Evolutionary conservation across 2,329 filamentous ascomycete species (phyloP).

Genomic region (Ophiostoma ulmi): DNA sequence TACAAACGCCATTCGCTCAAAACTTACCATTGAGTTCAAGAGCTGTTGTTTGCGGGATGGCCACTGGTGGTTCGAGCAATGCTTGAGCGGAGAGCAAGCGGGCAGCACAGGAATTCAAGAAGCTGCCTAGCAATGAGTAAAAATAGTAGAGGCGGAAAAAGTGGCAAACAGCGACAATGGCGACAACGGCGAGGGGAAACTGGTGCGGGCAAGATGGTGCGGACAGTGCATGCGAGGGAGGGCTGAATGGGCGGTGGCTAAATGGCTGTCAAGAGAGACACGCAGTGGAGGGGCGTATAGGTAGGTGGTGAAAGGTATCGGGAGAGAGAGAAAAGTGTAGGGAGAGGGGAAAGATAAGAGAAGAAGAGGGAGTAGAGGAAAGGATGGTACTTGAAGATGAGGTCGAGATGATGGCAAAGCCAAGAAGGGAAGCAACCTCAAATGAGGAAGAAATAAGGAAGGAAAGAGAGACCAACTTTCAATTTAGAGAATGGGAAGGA

Average conservation of each 20-base stretch:
- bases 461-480: neutral
- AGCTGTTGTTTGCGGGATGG: neutral
- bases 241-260: constrained; percentile 10
- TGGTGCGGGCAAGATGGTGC: constrained; percentile 4
- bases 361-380: neutral
- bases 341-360: neutral
- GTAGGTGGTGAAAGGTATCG: neutral
- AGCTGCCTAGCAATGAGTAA: neutral
- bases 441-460: neutral
- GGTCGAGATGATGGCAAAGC: neutral
- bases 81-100: neutral
- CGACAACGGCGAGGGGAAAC: neutral
- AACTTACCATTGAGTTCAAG: neutral
- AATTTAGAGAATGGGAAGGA: neutral
- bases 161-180: neutral
- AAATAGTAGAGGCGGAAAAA: neutral
- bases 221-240: constrained; percentile 8
- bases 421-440: neutral
- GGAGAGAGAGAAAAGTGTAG: neutral
- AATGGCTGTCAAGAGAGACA: neutral
- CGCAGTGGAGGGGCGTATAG: neutral
- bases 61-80: neutral
- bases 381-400: neutral
- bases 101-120: neutral
- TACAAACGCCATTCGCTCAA: neutral